Percentiles rank a stretch among this genome's conserved stretches.
Conservation (phyloP, 2,329 filamentous ascomycete genomes). For the Ophiostoma ips region DNA sequence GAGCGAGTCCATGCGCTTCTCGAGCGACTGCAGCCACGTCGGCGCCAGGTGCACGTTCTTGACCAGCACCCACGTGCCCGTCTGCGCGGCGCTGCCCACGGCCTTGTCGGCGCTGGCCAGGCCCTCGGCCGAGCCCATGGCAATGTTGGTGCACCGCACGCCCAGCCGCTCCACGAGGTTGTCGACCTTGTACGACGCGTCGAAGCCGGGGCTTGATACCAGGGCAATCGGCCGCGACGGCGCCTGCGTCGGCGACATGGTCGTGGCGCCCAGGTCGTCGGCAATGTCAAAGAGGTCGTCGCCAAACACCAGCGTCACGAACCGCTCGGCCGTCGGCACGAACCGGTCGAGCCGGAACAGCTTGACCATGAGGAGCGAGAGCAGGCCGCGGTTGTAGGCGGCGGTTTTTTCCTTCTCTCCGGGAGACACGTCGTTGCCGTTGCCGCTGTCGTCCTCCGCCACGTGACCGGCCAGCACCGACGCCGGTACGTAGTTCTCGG, state of each 20-base stretch:
- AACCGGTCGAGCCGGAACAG: conserved; percentile 92
- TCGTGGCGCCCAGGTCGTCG: conserved; percentile 74
- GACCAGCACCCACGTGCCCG: conserved; percentile 89
- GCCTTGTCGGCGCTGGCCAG: conserved; percentile 88
- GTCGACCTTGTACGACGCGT: conserved; percentile 98
- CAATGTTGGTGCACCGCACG: conserved; percentile 85
- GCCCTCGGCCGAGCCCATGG: conserved; percentile 97
- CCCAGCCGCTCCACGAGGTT: conserved; percentile 74
- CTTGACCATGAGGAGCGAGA: conserved; percentile 82
- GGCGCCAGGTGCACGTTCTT: conserved; percentile 98
- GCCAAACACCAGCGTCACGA: conserved; percentile 77
- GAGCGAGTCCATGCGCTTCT: conserved; percentile 91
- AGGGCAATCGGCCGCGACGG: conserved; percentile 78
- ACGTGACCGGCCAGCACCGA: conserved; percentile 55
- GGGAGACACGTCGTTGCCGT: background rate
- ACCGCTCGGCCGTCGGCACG: conserved; percentile 82
- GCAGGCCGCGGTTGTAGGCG: conserved; percentile 59
- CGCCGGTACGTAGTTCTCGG: conserved; percentile 68
- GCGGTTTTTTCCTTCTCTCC: background rate
- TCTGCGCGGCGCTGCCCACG: conserved; percentile 79
- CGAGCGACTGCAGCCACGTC: conserved; percentile 89
- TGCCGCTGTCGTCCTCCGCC: background rate
- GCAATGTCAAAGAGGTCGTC: conserved; percentile 66
- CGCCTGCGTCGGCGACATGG: conserved; percentile 72
- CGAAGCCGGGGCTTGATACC: conserved; percentile 90